Evolutionary conservation across 805 yeast genomes (phyloP).

Genomic region (Dipodascus albidus): DNA sequence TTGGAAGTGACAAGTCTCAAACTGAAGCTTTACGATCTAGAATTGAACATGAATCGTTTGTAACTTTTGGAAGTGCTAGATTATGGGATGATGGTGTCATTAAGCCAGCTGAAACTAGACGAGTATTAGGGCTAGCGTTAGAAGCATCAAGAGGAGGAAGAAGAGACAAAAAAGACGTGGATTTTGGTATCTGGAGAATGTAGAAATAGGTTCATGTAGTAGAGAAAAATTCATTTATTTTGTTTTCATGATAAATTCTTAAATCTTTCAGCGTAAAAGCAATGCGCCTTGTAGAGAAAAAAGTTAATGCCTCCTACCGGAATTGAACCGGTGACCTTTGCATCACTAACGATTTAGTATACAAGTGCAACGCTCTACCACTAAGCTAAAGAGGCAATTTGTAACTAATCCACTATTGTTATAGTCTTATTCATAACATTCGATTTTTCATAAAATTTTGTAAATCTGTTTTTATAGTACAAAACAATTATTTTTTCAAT

Average conservation of each 20-base stretch:
- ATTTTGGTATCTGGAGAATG: conserved; percentile 25
- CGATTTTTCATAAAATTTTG: too few relatives aligned
- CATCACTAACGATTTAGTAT: conserved; percentile 33
- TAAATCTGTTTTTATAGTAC: too few relatives aligned
- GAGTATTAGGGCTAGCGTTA: conserved; percentile 21
- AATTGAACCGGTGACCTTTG: conserved; percentile 63
- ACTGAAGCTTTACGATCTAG: conserved; percentile 14
- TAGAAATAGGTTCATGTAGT: conserved; percentile 5
- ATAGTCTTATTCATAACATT: too few relatives aligned
- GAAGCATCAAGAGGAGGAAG: conserved; percentile 16
- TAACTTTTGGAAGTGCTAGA: conserved; percentile 21
- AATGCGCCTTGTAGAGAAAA: too few relatives aligned
- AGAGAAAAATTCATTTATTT: not conserved
- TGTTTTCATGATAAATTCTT: not conserved
- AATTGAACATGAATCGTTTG: conserved; percentile 20
- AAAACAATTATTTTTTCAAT: too few relatives aligned
- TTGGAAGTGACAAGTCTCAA: conserved; percentile 17
- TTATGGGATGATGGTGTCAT: conserved; percentile 26
- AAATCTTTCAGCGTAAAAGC: too few relatives aligned
- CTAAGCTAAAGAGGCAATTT: conserved; percentile 82
- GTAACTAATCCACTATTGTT: not conserved
- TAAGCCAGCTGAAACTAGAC: conserved; percentile 21
- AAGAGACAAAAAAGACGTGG: conserved; percentile 9
- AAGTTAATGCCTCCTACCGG: not conserved
- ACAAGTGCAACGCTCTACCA: conserved; percentile 99